Conservation (phyloP, 805 yeast species). For the Cyberlindnera xishuangbannaensis region DNA sequence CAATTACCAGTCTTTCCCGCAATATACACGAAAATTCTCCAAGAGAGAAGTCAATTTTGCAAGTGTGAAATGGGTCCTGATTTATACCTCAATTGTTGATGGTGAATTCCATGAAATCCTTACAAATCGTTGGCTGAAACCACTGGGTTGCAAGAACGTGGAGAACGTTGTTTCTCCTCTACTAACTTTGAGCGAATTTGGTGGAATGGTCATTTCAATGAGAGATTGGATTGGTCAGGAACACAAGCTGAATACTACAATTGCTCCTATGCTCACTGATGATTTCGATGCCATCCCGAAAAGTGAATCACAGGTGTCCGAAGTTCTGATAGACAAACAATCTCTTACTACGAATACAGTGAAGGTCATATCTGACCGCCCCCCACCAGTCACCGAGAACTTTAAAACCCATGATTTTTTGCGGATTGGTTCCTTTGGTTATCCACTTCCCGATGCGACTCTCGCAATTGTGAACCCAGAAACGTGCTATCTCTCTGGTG, state of each 20-base stretch:
- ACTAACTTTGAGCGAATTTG: conserved; percentile 84
- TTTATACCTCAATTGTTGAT: conserved; percentile 84
- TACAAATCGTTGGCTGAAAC: conserved; percentile 84
- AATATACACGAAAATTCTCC: conserved; percentile 72
- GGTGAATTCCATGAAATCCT: conserved; percentile 88
- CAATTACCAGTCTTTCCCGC: conserved; percentile 88
- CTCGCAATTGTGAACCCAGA: conserved; percentile 94
- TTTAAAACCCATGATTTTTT: conserved; percentile 40
- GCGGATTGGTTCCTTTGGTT: conserved; percentile 89
- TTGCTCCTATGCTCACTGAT: conserved; percentile 32
- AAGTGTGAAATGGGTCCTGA: conserved; percentile 81
- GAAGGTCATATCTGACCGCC: conserved; percentile 55
- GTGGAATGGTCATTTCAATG: conserved; percentile 90
- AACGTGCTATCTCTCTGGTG: conserved; percentile 65
- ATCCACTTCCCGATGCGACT: conserved; percentile 90
- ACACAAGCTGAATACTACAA: conserved; percentile 51
- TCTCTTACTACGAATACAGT: conserved; percentile 70
- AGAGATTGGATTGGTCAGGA: conserved; percentile 83
- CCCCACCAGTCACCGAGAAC: conserved; percentile 43
- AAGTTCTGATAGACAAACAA: conserved; percentile 65
- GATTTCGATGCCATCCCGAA: conserved; percentile 29
- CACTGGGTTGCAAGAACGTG: conserved; percentile 78
- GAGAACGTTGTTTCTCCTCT: conserved; percentile 81
- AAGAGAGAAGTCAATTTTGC: conserved; percentile 71
- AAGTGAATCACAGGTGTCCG: conserved; percentile 38